Evolutionary conservation across 2,329 filamentous ascomycete genomes (phyloP), one percentile per base, ranked within the genome.

Genomic region (Emmonsiellopsis sp.): DNA sequence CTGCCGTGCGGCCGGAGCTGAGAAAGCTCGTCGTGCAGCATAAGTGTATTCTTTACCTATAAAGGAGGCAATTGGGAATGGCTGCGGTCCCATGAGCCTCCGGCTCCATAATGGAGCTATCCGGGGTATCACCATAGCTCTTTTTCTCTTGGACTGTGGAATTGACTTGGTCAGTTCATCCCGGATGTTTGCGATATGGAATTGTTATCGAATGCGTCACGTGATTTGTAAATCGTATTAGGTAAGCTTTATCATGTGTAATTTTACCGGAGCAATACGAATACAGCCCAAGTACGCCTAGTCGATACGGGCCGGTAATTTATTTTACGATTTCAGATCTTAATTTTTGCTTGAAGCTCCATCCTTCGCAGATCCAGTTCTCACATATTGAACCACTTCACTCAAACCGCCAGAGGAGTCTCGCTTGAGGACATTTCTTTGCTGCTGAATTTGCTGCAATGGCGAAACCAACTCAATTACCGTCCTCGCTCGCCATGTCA

Each of bases 21-120:
- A 67, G 55, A 72, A 71, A 49, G 59, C 65, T 57, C 67, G 64
- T 57, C 54, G 63, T 42, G 62, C 62, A 40, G 56, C 50, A 26
- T 61, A 55, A 9, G 63, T 55, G 16, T 60, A 57, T 38, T 58
- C 59, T 46, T 51, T 57, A 2, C 50, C 57, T 1, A 57, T 32
- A 42, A 47, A 57, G 41, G 49, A 41, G 37, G 11, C 1, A 49
- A 40, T 49, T 7, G 47, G 40, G 20, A 63, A 55, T 16, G 56
- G 57, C 11, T 55, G 46, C 7, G 56, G 48, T 11, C 51, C 51
- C n/a, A 58, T 50, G 40, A 55, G 54, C 45, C 61, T 59, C 37
- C 59, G 61, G 16, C 64, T 60, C 58, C 61, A 62, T 49, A 57
- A 61, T 49, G 61, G 59, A 9, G 62, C 38, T 50, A 62, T 55